Base-by-base conservation (phyloP, 805 yeast genomes). In the Yamadazyma insecticola region DNA sequence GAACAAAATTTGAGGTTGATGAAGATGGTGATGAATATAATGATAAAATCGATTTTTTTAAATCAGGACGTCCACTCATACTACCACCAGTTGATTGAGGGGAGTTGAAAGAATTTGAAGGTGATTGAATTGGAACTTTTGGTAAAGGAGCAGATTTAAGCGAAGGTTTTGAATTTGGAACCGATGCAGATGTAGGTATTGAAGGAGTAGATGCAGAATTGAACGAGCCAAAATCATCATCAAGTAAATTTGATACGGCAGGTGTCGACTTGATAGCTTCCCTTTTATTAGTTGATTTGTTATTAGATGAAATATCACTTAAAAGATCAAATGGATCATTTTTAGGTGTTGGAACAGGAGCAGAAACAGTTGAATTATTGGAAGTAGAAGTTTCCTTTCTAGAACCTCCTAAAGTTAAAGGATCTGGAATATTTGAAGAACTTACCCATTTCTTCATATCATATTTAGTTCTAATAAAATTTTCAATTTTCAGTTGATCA, bases 401-500 rank as follows among this genome's bases (percentile, higher is more conserved):
- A 11, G 22, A 9, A 11, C 22, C 22, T 8, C 22, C 22, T 8
- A 19, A 11, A 8, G 22, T 19, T n/a, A 63, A 51, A 3, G 90
- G 87, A 45, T 80, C 78, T 2, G 89, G 87, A 12, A 78, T 53
- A 8, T 53, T 51, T 4, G 63, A 17, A n/a, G 78, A 63, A 7
- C 68, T 59, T 2, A 72, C 78, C 98, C 98, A 92, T 50, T 89
- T 83, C 58, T 81, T 86, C 61, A 81, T 53, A 44, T 88, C 97
- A 55, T 92, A 92, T 56, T 92, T 92, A 8, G 95, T 88, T 47
- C 92, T 72, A 35, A 92, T 88, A 57, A 88, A 92, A 55, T 82
- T 87, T 43, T 82, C 94, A 47, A 92, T 76, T 58, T 88, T 87
- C 47, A 81, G 62, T 34, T 80, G 86, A 53, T 88, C 88, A 7